A percentile compares a stretch with the other conserved stretches of the same genome.
Evolutionary conservation across 1,284 basidiomycete genomes (phyloP).

Genomic region (Schizophyllum commune): DNA sequence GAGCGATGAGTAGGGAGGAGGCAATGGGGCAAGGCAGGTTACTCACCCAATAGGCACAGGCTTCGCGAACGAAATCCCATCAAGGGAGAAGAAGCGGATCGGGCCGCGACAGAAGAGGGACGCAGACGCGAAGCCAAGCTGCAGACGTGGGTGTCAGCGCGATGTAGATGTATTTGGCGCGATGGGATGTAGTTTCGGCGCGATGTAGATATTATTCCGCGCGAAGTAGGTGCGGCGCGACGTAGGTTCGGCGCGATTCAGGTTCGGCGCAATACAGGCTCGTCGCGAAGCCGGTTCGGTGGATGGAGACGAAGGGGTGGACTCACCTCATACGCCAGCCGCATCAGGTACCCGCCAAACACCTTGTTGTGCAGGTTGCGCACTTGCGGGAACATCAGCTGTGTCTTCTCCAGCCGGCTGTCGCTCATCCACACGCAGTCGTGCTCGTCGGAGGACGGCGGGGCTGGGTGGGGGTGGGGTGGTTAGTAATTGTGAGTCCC

Average conservation of each 20-base stretch:
- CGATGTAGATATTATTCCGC: no score
- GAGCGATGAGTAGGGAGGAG: no score
- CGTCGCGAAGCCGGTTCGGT: no score
- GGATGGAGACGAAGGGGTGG: no score
- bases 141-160: no score
- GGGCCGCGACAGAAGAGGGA: conserved; percentile 63
- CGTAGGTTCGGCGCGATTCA: no score
- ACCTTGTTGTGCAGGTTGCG: conserved; percentile 80
- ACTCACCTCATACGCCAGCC: conserved; percentile 49
- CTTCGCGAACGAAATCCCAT: conserved; percentile 72
- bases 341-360: conserved; percentile 57
- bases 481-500: conserved; percentile 1
- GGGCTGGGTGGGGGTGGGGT: no score
- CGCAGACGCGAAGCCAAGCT: conserved; percentile 73
- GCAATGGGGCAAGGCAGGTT: no score
- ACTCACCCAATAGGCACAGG: conserved; percentile 67
- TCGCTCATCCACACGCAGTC: conserved; percentile 62
- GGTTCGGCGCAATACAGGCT: no score
- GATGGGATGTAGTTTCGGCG: no score
- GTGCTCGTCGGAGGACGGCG: neutral
- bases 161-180: no score
- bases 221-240: no score
- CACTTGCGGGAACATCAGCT: conserved; percentile 83
- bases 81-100: conserved; percentile 69
- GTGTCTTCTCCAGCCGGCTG: conserved; percentile 56